A percentile compares a stretch with the other conserved stretches of the same genome.
Conservation (phyloP, 805 yeast species). For the Yamadazyma scolyti region DNA sequence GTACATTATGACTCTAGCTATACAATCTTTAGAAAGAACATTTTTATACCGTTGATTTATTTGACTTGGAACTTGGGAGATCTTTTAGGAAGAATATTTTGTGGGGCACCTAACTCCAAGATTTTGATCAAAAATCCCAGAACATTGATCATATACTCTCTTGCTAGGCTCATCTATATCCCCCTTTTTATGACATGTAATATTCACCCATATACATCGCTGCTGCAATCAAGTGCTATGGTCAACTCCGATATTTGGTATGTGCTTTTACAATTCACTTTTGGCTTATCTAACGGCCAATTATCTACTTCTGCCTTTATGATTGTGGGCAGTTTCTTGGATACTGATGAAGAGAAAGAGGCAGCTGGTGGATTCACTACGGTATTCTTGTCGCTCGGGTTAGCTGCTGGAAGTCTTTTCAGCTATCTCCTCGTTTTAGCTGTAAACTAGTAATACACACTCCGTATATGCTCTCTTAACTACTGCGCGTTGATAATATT, state of each 20-base stretch:
- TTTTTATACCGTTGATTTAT: slow-evolving; percentile 71
- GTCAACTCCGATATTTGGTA: slow-evolving; percentile 64
- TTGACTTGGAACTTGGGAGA: slow-evolving; percentile 91
- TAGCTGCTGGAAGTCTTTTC: slow-evolving; percentile 72
- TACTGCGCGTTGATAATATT: not conserved
- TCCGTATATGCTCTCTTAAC: not conserved
- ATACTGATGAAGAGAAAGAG: slow-evolving; percentile 65
- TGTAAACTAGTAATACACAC: slow-evolving; percentile 13
- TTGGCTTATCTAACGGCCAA: slow-evolving; percentile 90
- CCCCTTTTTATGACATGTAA: slow-evolving; percentile 75
- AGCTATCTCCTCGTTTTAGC: slow-evolving; percentile 62
- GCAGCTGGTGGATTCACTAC: slow-evolving; percentile 95
- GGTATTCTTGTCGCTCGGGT: slow-evolving; percentile 71
- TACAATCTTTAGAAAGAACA: slow-evolving; percentile 43
- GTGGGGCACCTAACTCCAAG: slow-evolving; percentile 48
- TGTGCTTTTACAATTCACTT: slow-evolving; percentile 63
- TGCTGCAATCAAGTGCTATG: slow-evolving; percentile 31
- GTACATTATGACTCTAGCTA: slow-evolving; percentile 26
- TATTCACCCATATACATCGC: slow-evolving; percentile 33
- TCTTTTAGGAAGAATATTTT: slow-evolving; percentile 66
- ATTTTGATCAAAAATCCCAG: slow-evolving; percentile 38
- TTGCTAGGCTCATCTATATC: slow-evolving; percentile 54
- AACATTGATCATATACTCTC: slow-evolving; percentile 50
- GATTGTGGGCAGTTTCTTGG: slow-evolving; percentile 60
- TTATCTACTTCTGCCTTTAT: slow-evolving; percentile 76